Conservation (phyloP, 2,329 filamentous ascomycete genomes). For the Colletotrichum tanaceti region DNA sequence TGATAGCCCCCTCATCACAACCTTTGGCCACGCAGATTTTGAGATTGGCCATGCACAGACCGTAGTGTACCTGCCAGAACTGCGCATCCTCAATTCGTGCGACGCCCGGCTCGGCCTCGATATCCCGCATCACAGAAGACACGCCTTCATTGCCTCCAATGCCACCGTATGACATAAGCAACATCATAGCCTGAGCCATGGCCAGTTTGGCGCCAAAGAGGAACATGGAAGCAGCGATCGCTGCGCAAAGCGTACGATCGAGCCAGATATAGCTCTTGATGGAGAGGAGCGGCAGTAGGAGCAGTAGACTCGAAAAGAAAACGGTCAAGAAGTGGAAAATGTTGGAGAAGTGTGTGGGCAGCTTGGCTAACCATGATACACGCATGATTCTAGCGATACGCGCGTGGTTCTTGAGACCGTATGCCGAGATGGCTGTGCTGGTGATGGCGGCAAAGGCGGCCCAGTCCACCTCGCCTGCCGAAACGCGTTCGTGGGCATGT, state of each 20-base stretch:
- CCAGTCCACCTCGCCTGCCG: conserved; percentile 81
- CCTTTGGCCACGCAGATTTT: conserved; percentile 78
- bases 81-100: conserved; percentile 86
- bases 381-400: conserved; percentile 93
- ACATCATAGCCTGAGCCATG: conserved; percentile 88
- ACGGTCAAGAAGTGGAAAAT: conserved; percentile 95
- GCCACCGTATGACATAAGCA: conserved; percentile 86
- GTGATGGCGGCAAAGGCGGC: conserved; percentile 84
- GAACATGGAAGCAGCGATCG: conserved; percentile 91
- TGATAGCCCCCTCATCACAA: conserved; percentile 75
- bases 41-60: conserved; percentile 93
- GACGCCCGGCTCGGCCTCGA: conserved; percentile 82
- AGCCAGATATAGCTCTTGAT: conserved; percentile 85
- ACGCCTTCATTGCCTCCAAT: conserved; percentile 61
- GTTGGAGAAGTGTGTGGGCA: conserved; percentile 91
- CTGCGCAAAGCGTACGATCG: conserved; percentile 82
- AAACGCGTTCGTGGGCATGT: conserved; percentile 73
- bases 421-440: conserved; percentile 86
- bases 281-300: conserved; percentile 84
- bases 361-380: conserved; percentile 81
- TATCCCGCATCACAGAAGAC: conserved; percentile 82
- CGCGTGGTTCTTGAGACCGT: conserved; percentile 88
- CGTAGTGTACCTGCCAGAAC: conserved; percentile 99
- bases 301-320: conserved; percentile 82
- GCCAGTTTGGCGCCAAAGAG: conserved; percentile 85